Conservation (phyloP, 2,329 filamentous ascomycete genomes). For the Diaporthe helianthi region DNA sequence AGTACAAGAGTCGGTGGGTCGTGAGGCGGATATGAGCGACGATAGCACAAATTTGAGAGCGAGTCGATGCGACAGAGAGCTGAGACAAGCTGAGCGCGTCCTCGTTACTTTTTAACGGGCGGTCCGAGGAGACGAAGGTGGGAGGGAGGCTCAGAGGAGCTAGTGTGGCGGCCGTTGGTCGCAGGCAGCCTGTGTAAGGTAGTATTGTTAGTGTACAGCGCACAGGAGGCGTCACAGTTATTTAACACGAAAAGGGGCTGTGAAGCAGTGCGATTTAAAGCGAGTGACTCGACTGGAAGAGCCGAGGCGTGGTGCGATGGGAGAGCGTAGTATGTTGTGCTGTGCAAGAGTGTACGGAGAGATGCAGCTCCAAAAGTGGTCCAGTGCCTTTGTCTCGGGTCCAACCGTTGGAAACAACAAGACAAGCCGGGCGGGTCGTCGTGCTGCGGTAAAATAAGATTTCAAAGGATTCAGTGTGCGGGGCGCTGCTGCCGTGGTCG, state of each 20-base stretch:
- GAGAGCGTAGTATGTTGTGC: slow-evolving; percentile 24
- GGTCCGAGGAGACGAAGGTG: slow-evolving; percentile 28
- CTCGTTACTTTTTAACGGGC: slow-evolving; percentile 8
- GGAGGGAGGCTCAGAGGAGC: slow-evolving; percentile 23
- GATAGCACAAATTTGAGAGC: background rate
- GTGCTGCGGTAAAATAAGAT: slow-evolving; percentile 20
- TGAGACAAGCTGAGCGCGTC: slow-evolving; percentile 30
- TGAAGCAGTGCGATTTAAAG: slow-evolving; percentile 27
- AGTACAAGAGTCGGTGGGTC: slow-evolving; percentile 32
- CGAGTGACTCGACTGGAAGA: slow-evolving; percentile 23
- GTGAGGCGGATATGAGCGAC: slow-evolving; percentile 36
- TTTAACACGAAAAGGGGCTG: slow-evolving; percentile 25
- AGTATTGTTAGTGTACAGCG: slow-evolving; percentile 41
- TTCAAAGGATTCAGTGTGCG: slow-evolving; percentile 14
- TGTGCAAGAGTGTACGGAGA: slow-evolving; percentile 23
- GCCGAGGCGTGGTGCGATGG: slow-evolving; percentile 23
- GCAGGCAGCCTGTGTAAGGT: slow-evolving; percentile 41
- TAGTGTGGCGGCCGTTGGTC: slow-evolving; percentile 38
- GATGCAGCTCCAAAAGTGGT: slow-evolving; percentile 6
- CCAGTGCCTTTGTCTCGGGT: slow-evolving; percentile 1
- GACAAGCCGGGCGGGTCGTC: slow-evolving; percentile 9
- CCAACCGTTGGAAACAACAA: slow-evolving; percentile 20
- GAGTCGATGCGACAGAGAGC: slow-evolving; percentile 25
- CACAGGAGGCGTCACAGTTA: slow-evolving; percentile 31
- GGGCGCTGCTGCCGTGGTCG: slow-evolving; percentile 15